Base-by-base conservation (phyloP, 257 asterid species). In the Cynanchum wilfordii region DNA sequence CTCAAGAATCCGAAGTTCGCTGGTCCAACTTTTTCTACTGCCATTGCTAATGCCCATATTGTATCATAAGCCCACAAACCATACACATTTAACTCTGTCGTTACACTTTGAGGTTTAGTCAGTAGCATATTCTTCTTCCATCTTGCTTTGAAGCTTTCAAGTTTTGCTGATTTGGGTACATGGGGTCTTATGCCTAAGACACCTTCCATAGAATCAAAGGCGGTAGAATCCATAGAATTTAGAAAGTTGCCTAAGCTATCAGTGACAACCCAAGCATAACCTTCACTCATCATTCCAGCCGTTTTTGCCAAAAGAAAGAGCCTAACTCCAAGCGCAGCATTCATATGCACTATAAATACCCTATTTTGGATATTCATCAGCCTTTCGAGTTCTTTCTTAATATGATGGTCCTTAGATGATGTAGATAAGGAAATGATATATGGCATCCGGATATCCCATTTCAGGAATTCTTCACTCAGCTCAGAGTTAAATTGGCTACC, bases 11-110 rank as follows among this genome's bases (percentile, higher is more conserved):
- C 60, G 3, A 76, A 72, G 52, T 77, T 76, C 27, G 54, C 56
- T 0, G 51, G 58, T n/a, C 76, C 77, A 68, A 77, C 73, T 68
- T 70, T 85, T 66, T 90, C 96, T 3, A 66, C 70, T 8, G 95
- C 84, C n/a, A 52, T 84, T 0, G 93, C 93, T 56, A 90, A 71
- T 55, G 93, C 91, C 59, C 83, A 77, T 51, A 84, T 45, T 11
- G 86, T 77, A 57, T 90, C 96, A 50, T 88, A 90, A 0, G 88
- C 88, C 95, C 89, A 88, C 40, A 88, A 73, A n/a, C 90, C 88
- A 67, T 84, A 79, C 10, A 76, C 75, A 72, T 85, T 88, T 33
- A 88, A 25, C 20, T 84, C 90, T 78, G 71, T 73, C 63, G 2
- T 24, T 7, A 77, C 19, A 52, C 75, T 73, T 17, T 55, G 51